Conservation (phyloP, 129 eudicot genomes). For the Arctium lappa region DNA sequence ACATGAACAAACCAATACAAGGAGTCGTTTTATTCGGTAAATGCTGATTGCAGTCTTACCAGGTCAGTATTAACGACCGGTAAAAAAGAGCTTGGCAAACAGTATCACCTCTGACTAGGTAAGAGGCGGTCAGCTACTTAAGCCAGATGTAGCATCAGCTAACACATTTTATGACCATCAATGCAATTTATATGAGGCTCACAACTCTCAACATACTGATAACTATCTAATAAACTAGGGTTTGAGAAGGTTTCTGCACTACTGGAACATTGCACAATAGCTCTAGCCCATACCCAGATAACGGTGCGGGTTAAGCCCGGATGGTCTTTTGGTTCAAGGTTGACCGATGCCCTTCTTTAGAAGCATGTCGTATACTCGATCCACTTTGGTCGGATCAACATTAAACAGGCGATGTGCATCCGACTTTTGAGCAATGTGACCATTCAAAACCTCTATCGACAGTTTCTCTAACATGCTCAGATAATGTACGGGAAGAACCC, state of each 20-base stretch:
- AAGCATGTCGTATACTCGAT: constrained; percentile 87
- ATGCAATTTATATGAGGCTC: constrained; percentile 5
- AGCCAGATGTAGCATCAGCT: neutral
- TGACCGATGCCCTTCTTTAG: constrained; percentile 67
- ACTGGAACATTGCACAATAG: constrained; percentile 5
- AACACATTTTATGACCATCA: constrained; percentile 2
- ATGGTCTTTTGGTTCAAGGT: constrained; percentile 13
- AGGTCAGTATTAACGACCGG: neutral
- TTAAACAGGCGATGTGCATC: constrained; percentile 79
- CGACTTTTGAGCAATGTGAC: constrained; percentile 58
- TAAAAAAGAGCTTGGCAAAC: neutral
- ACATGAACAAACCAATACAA: too few species aligned
- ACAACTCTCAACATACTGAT: constrained; percentile 1
- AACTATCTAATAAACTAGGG: neutral
- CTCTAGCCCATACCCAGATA: neutral
- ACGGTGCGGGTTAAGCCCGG: neutral
- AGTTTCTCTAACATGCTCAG: constrained; percentile 76
- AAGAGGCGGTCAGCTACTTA: neutral
- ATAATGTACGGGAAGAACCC: constrained; percentile 81
- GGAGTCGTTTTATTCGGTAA: too few species aligned
- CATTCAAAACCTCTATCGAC: constrained; percentile 71
- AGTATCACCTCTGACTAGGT: neutral
- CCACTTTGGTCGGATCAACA: constrained; percentile 87
- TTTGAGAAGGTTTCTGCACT: neutral
- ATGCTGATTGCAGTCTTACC: too few species aligned